Evolutionary conservation across 768 basidiomycete genomes (phyloP), one percentile per base, ranked within the genome.

Genomic region (Solioccasus polychromus): DNA sequence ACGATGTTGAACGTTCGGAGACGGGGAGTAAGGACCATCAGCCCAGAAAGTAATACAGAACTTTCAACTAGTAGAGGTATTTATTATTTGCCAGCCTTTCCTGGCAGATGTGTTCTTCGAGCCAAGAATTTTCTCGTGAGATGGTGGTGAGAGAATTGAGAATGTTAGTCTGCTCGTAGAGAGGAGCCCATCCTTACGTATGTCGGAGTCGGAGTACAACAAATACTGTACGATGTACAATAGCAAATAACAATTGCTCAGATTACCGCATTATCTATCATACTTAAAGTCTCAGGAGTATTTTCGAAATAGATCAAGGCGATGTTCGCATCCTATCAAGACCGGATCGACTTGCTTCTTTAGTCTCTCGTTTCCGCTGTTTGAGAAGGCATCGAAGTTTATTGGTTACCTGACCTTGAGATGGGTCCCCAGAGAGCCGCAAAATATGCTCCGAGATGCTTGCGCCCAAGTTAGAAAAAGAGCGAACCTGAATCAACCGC

Each of bases 361-460:
- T 32, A 3, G 17, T 31, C 38, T 54, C 56, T 50, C 32, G 59
- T 45, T 64, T 70, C 44, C 68, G 69, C 38, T 64, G 63, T 28
- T 54, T 62, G 17, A 73, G 53, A 44, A 78, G 60, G 41, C 63
- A 70, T 26, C 58, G 64, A 30, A 83, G 66, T 29, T 61, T 60
- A 7, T 64, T 57, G 14, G 74, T 70, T 8, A 66, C 68, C 3
- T 44, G 45, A 15, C 31, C 51, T 30, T 71, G 67, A 5, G 62
- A 64, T 15, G 72, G 68, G 45, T 76, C 68, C 17, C 51, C 48
- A 23, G 72, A 69, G 9, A 83, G 58, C 19, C 78, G 71, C 25
- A 60, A 45, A 42, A 79, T 78, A 26, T 72, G 72, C 35, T 50
- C 63, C 31, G 61, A 47, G 24, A 80, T 66, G 46, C 80, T 80